Evolutionary conservation across 148 eudicot genomes (phyloP).

Genomic region (Pharnaceum exiguum): DNA sequence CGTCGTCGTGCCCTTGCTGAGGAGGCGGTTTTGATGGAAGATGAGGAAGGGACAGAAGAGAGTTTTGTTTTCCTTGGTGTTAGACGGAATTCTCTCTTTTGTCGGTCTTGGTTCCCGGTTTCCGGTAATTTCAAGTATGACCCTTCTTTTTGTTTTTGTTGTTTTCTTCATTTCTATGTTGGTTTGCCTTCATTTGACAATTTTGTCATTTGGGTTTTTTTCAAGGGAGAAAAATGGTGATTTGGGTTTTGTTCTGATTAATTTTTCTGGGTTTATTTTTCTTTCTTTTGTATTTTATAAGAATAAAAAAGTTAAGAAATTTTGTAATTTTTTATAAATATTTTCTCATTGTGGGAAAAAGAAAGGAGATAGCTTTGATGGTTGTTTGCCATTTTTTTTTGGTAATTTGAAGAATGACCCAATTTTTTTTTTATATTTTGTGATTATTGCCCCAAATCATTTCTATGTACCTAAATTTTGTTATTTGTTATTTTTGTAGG

Average conservation of each 20-base stretch:
- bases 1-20: constrained; percentile 78
- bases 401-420: too few relatives aligned
- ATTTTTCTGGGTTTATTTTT: background rate
- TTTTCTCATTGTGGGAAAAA: too few relatives aligned
- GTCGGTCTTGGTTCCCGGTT: constrained; percentile 70
- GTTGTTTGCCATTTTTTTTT: too few relatives aligned
- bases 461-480: too few relatives aligned
- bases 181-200: background rate
- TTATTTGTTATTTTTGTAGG: too few relatives aligned
- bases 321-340: too few relatives aligned
- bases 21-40: constrained; percentile 20
- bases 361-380: too few relatives aligned
- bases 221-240: background rate
- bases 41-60: constrained; percentile 17
- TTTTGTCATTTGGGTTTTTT: background rate
- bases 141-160: background rate
- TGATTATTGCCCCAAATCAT: too few relatives aligned
- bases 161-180: background rate
- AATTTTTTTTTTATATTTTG: too few relatives aligned
- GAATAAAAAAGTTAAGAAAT: too few relatives aligned
- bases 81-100: constrained; percentile 59
- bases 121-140: constrained; percentile 46
- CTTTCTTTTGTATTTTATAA: too few relatives aligned
- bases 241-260: background rate
- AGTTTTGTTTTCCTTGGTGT: constrained; percentile 51